Evolutionary conservation across 2,329 filamentous ascomycete genomes (phyloP).

Genomic region (Colletotrichum abscissum): DNA sequence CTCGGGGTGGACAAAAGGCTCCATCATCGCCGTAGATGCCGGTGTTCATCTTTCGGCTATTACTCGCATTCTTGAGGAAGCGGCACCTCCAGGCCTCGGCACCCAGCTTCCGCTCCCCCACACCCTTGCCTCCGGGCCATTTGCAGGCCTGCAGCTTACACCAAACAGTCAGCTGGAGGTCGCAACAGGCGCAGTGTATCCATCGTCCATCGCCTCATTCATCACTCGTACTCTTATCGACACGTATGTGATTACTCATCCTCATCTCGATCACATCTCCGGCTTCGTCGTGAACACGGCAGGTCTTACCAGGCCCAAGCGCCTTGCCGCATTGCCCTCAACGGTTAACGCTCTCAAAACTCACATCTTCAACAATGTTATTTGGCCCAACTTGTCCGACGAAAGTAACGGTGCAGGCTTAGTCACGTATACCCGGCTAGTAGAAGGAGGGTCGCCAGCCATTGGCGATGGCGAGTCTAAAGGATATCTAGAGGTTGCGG

Average conservation of each 20-base stretch:
- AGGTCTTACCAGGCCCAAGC: slow-evolving; percentile 83
- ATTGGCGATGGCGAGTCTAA: slow-evolving; percentile 82
- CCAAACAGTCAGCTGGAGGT: slow-evolving; percentile 64
- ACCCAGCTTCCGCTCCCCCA: slow-evolving; percentile 57
- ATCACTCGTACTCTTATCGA: slow-evolving; percentile 84
- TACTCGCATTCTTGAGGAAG: slow-evolving; percentile 77
- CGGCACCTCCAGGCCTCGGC: slow-evolving; percentile 52
- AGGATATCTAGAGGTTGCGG: slow-evolving; percentile 89
- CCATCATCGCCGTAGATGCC: slow-evolving; percentile 91
- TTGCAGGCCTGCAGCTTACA: slow-evolving; percentile 80
- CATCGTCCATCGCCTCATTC: slow-evolving; percentile 80
- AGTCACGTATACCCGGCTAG: slow-evolving; percentile 88
- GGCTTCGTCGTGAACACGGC: slow-evolving; percentile 96
- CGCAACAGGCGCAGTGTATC: slow-evolving; percentile 2
- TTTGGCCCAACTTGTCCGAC: slow-evolving; percentile 97
- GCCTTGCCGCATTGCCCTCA: slow-evolving; percentile 84
- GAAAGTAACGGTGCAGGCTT: slow-evolving; percentile 95
- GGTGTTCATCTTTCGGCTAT: slow-evolving; percentile 91
- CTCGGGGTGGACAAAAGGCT: slow-evolving; percentile 83
- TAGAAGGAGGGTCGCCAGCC: slow-evolving; percentile 88
- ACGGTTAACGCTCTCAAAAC: slow-evolving; percentile 93
- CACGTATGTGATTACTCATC: slow-evolving; percentile 92
- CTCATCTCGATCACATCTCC: slow-evolving; percentile 94
- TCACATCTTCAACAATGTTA: slow-evolving; percentile 97
- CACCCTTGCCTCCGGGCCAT: slow-evolving; percentile 76